Base-by-base conservation (phyloP, 2,329 filamentous ascomycete species). In the Claviceps sp. region DNA sequence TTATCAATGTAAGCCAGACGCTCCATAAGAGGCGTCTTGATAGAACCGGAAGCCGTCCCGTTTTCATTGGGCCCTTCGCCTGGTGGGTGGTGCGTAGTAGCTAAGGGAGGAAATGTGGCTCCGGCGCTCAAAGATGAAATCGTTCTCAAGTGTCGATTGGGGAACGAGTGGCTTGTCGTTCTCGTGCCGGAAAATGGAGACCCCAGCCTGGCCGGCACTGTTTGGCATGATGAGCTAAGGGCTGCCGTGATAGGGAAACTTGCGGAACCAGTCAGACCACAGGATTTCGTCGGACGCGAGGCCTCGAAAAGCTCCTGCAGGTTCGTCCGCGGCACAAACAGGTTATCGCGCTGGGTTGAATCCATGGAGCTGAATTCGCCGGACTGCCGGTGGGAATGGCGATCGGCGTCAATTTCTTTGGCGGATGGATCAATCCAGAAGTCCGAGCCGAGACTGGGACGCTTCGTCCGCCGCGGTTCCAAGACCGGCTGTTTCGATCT, bases 1-100 rank as follows among this genome's bases (percentile, higher is more conserved):
- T 78, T 72, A 59, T 81, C 77, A 47, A 81, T 72, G 55, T 81
- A 80, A 4, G 77, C 76, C 52, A 81, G 65, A 11, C 76, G 74
- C 38, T 70, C 72, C 22, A 72, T 70, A 44, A 81, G 63, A 40
- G 72, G 73, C 14, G 72, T 65, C 52, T 69, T 67, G 22, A 68
- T 63, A 6, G 65, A 60, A n/a, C 65, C 26, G n/a, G 48, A 26
- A 16, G 47, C 37, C 22, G 5, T 9, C n/a, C 16, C 41, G 22
- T n/a, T 24, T 16, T 22, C 13, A 38, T 16, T 38, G 9, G n/a
- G 5, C 30, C 63, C 20, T 65, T 60, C 42, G 70, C 68, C 4
- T 60, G 63, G 30, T 57, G 76, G 74, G 56, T 20, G 11, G 4
- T 81, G 77, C 38, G 81, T 68, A 0, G 79, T 83, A 11, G 78